phyloP scores from a whole-genome alignment of 805 yeast species.

The Wickerhamomyces pijperi region DNA sequence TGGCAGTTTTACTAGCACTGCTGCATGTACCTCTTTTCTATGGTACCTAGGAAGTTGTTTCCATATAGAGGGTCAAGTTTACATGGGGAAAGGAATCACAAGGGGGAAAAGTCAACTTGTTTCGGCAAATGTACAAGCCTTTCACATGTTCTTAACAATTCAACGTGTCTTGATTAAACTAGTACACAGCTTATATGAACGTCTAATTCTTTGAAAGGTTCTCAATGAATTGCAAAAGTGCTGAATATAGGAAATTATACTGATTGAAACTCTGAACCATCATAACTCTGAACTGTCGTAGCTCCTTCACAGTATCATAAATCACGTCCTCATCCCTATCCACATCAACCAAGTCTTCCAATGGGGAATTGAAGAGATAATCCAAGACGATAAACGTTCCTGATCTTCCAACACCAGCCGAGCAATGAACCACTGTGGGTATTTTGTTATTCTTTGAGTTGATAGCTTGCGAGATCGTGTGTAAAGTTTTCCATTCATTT shows the following conservation, averaged over 20 bases:
- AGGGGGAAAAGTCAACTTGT: no score
- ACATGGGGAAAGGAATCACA: no score
- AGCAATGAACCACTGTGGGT: slow-evolving; percentile 75
- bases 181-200: no score
- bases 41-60: no score
- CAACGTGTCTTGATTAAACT: no score
- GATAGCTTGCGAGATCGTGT: slow-evolving; percentile 20
- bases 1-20: no score
- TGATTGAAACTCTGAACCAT: slow-evolving; percentile 41
- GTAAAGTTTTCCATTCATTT: slow-evolving; percentile 23
- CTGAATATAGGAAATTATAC: slow-evolving; percentile 21
- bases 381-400: slow-evolving; percentile 78
- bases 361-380: slow-evolving; percentile 21
- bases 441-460: slow-evolving; percentile 15
- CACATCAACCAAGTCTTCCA: not conserved
- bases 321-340: slow-evolving; percentile 23
- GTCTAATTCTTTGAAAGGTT: no score
- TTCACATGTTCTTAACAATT: no score
- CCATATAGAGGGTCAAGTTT: no score
- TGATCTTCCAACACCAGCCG: slow-evolving; percentile 96
- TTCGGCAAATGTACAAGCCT: no score
- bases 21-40: no score
- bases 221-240: not conserved
- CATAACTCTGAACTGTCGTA: slow-evolving; percentile 33
- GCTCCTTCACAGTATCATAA: slow-evolving; percentile 25